Percentiles rank a stretch among this genome's conserved stretches.
These are phyloP conservation scores for Jacaranda mimosifolia DNA, from an alignment of 257 asterid species.

Conservation along the genomic window DNA sequence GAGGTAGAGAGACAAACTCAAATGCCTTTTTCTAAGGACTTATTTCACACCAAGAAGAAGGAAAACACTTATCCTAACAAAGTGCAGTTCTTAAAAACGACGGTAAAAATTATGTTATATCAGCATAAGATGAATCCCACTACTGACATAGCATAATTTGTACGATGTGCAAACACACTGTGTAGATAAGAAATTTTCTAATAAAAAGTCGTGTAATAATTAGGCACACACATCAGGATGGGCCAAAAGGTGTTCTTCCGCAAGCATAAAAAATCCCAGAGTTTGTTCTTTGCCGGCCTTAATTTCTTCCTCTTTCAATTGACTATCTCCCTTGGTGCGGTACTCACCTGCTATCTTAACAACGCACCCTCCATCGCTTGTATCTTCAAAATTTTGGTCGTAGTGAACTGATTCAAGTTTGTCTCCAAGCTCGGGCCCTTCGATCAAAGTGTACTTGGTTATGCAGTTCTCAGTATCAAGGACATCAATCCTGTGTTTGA, in stretches of 20 bases:
- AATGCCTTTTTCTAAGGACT: no score
- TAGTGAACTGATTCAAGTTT: constrained; percentile 26
- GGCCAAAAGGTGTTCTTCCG: not conserved
- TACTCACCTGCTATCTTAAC: not conserved
- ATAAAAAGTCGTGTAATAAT: not conserved
- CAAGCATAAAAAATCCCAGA: not conserved
- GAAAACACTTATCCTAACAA: not conserved
- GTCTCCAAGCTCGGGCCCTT: constrained; percentile 33
- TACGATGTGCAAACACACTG: no score
- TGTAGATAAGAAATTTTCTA: no score
- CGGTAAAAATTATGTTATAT: no score
- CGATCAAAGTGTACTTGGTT: constrained; percentile 5
- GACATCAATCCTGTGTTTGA: not conserved
- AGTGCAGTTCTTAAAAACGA: no score
- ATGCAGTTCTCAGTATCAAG: not conserved
- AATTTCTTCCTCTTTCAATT: constrained; percentile 22
- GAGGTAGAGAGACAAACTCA: no score
- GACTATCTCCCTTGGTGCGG: constrained; percentile 7
- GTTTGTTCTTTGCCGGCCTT: not conserved
- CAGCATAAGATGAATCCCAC: no score
- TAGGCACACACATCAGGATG: not conserved
- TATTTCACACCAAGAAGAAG: not conserved
- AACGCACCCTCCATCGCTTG: constrained; percentile 13
- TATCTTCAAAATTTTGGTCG: constrained; percentile 16
- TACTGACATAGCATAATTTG: no score